Conservation (phyloP, 495 filamentous ascomycete species). For the Aspergillus saccharolyticus region DNA sequence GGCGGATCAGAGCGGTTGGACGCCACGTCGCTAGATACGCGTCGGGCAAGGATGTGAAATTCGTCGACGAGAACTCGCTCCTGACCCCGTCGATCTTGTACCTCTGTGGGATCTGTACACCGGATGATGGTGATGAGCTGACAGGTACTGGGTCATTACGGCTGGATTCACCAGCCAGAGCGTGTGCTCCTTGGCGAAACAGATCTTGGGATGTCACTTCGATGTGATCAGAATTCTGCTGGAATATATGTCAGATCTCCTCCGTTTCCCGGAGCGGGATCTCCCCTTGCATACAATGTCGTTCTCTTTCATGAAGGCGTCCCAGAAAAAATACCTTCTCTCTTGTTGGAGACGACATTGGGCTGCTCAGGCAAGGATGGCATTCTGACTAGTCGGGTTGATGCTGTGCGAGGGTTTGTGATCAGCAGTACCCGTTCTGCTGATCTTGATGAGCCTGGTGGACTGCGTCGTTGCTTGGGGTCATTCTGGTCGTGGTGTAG, state of each 20-base stretch:
- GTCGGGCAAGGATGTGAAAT: conserved; percentile 31
- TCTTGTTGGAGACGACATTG: conserved; percentile 18
- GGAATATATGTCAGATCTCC: conserved; percentile 10
- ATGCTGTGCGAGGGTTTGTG: conserved; percentile 34
- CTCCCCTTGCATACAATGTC: conserved; percentile 16
- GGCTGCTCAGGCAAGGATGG: conserved; percentile 36
- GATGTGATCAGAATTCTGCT: conserved; percentile 18
- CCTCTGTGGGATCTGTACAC: too few relatives aligned
- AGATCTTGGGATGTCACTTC: conserved; percentile 22
- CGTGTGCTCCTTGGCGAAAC: conserved; percentile 36
- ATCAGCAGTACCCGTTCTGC: conserved; percentile 20
- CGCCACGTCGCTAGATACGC: conserved; percentile 24
- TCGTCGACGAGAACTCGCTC: conserved; percentile 22
- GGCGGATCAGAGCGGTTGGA: conserved; percentile 34
- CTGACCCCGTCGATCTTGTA: too few relatives aligned
- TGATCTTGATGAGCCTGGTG: neutral
- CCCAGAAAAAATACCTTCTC: conserved; percentile 40
- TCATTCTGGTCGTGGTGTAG: too few relatives aligned
- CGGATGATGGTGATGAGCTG: too few relatives aligned
- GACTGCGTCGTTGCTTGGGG: neutral
- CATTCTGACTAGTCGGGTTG: conserved; percentile 21
- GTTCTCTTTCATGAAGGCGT: conserved; percentile 12
- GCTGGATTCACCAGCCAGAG: conserved; percentile 10
- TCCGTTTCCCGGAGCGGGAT: conserved; percentile 9
- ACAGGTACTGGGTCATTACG: neutral